phyloP scores from a whole-genome alignment of 2,329 filamentous ascomycete genomes.

The Leptographium radiaticola region DNA sequence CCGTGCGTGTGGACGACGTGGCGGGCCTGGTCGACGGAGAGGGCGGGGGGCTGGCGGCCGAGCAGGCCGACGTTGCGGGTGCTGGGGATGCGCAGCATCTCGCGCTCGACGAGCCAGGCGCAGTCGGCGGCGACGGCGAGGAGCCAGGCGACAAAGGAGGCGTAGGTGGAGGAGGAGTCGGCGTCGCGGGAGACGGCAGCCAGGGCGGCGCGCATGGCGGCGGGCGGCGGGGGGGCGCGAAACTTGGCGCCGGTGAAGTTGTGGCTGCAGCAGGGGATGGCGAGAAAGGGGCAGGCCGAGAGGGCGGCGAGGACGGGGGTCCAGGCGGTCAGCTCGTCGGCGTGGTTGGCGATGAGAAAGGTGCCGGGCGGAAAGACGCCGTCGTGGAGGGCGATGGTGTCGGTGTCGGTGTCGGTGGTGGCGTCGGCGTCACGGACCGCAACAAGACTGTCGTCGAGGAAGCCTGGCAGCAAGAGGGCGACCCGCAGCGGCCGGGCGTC shows the following conservation, averaged over 20 bases:
- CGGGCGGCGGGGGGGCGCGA: conserved; percentile 46
- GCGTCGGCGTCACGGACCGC: background rate
- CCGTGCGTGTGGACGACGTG: conserved; percentile 37
- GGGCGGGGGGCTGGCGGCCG: conserved; percentile 40
- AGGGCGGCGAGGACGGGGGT: conserved; percentile 75
- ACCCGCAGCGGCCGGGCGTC: conserved; percentile 17
- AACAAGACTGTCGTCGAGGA: background rate
- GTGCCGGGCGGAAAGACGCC: conserved; percentile 62
- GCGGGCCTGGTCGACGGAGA: conserved; percentile 9
- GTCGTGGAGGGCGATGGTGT: conserved; percentile 26
- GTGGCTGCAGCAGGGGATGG: conserved; percentile 93
- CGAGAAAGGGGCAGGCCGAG: conserved; percentile 69
- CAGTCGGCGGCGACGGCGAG: conserved; percentile 55
- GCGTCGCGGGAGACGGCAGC: conserved; percentile 35
- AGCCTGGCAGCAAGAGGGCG: conserved; percentile 25
- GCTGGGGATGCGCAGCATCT: conserved; percentile 82
- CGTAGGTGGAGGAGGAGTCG: conserved; percentile 57
- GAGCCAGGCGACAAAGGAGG: conserved; percentile 71
- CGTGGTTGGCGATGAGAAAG: conserved; percentile 95
- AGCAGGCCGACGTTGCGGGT: conserved; percentile 77
- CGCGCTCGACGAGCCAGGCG: conserved; percentile 66
- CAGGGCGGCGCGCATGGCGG: conserved; percentile 20
- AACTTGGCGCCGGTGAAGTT: conserved; percentile 63
- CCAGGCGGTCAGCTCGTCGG: conserved; percentile 92
- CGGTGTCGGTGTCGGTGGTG: background rate